Evolutionary conservation across 2,329 filamentous ascomycete species (phyloP), one percentile per base, ranked within the genome.

Genomic region (Hymenoscyphus fraxineus): DNA sequence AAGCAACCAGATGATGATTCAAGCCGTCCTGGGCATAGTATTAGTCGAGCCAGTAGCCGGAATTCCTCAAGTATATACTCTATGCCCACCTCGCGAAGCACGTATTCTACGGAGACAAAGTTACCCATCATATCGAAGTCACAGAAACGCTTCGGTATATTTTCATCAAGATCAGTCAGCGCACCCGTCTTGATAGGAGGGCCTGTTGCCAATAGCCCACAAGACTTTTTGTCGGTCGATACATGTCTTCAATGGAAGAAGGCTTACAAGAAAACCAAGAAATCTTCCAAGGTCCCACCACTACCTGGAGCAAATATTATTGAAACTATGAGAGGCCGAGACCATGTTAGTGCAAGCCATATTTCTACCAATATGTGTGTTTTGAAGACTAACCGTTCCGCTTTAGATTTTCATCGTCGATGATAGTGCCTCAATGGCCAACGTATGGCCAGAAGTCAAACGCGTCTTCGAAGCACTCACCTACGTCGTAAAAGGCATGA

Each of bases 351-450:
- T 67, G 27, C 40, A 12, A 54, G 31, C 13, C 39, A 19, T 62
- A 10, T n/a, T 59, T 6, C 9, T 16, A 22, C 16, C 7, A 27
- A 3, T 16, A 63, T 15, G 27, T 54, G 27, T 35, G 22, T 35
- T 35, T 35, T 6, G 7, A 7, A 27, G 27, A 56, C 57, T 56
- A 22, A 61, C 31, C 2, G 6, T 27, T n/a, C 19, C 9, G 27
- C 35, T 15, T 7, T n/a, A 73, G 70, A 66, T 73, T 12, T 76
- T 76, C 62, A 66, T 76, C 2, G 68, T 76, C 19, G 74, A 76
- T 59, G 73, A 74, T 58, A 65, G 67, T 3, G 56, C 55, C 2
- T 71, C 69, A 3, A 76, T 76, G 74, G 41, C 58, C 2, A 47
- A 62, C 4, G 58, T 72, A 55, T 73, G 70, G 68, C n/a, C 59